Evolutionary conservation across 768 basidiomycete genomes (phyloP), one percentile per base, ranked within the genome.

Genomic region (Ramaria sp.): DNA sequence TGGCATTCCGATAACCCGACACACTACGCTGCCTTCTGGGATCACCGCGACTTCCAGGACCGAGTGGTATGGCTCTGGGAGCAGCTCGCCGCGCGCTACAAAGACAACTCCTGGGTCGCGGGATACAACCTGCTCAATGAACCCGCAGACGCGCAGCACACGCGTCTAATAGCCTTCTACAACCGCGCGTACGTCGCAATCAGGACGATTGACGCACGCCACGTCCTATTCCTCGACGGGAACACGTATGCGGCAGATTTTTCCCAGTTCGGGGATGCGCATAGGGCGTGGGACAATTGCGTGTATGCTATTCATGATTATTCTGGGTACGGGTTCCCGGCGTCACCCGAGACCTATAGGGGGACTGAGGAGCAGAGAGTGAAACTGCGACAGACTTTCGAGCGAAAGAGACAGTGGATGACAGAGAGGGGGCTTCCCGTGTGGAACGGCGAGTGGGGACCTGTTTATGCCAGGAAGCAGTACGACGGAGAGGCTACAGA

Each of bases 91-190:
- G 74, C 72, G 63, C 86, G 87, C 67, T 90, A 91, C 75, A 82
- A 76, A 61, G 76, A 73, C 57, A 87, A 91, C 68, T 75, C 79
- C 59, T 90, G 88, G 88, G 82, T 91, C 58, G 89, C 88, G 1
- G 87, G 89, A 17, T 92, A 88, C 71, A 91, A 91, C 69, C 86
- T 83, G 3, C 72, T 92, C 48, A 93, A 91, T 76, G 89, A 92
- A 70, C 83, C 86, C 38, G 81, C 88, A 3, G 89, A 91, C 65
- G 71, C 81, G 15, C 72, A 79, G 49, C 86, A 88, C 67, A 76
- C 72, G 11, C 74, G 83, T 48, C 70, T 92, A 53, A 64, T 89
- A 59, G 66, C 60, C 7, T 89, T 84, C 71, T 91, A 91, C 70
- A 76, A 81, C 62, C 72, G 79, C 17, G 73, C 88, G 24, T 77